Evolutionary conservation across 208 protist species (phyloP), one percentile per base, ranked within the genome.

Genomic region (Herpetomonas tarakana): DNA sequence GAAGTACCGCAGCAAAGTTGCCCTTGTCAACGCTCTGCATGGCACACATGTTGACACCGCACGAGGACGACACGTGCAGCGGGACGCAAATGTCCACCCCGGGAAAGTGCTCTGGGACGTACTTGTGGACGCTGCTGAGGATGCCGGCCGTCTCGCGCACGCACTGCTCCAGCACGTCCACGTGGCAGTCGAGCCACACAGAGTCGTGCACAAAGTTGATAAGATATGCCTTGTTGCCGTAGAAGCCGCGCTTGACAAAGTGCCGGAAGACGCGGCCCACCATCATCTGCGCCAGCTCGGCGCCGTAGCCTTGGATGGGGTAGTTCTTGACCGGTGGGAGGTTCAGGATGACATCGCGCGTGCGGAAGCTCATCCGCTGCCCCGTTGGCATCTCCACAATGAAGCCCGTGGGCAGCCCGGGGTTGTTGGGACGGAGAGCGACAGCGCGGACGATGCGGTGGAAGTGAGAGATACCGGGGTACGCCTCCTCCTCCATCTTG

Each of bases 161-260:
- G 22, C 82, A 86, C 70, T 86, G 54, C 57, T 76, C 51, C 21
- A 91, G 70, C 24, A 93, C 86, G 51, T 86, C 76, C 12, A 88
- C 67, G 41, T 96, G 89, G 59, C 86, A 96, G 62, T 96, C 89
- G 7, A 96, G 62, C 89, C 89, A 96, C 16, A 96, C 74, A 3
- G 89, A 92, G 72, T 96, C 89, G 71, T 96, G 89, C 41, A 96
- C 89, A 68, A 93, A 93, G 62, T 96, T 96, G 58, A 78, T 81
- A 30, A 96, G 68, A 56, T 76, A 81, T 6, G 83, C 89, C 14
- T 74, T 71, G 18, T 85, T 39, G 7, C 73, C 62, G 68, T 92
- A 96, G 71, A 84, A 88, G 61, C 78, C 46, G 19, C 62, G 79
- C 49, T 62, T 50, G 19, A 88, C 27, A 58, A 96, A 91, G 45